Percentiles rank a stretch among this genome's conserved stretches.
phyloP scores from a whole-genome alignment of 331 rosid genomes.

The Prunus yedoensis region DNA sequence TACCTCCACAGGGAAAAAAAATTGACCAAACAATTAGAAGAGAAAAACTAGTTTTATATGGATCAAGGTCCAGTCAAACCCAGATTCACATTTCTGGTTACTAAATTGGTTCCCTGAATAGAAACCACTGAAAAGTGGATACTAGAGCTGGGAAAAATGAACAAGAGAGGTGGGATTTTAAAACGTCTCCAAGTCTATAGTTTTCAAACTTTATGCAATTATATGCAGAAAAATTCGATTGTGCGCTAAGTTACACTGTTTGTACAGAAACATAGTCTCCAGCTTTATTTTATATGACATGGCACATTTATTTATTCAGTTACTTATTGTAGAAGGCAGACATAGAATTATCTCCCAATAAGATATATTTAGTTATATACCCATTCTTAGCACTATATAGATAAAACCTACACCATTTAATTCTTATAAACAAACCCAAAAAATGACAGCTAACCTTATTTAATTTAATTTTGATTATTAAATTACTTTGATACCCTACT shows the following conservation, averaged over 20 bases:
- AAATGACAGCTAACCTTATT: no score
- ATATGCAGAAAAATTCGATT: not conserved
- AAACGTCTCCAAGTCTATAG: not conserved
- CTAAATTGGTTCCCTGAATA: not conserved
- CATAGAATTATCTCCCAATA: not conserved
- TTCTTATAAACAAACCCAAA: no score
- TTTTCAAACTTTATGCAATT: not conserved
- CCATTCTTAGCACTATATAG: no score
- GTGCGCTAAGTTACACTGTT: not conserved
- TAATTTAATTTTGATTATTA: no score
- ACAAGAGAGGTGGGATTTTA: not conserved
- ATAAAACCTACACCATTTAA: no score
- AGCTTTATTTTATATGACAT: not conserved
- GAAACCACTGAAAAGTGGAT: not conserved
- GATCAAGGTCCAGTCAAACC: not conserved
- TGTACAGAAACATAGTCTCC: not conserved
- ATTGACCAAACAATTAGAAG: no score
- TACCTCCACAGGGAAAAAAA: no score
- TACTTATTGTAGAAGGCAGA: conserved; percentile 16
- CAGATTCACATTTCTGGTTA: not conserved
- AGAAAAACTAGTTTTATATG: not conserved
- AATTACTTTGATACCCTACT: no score
- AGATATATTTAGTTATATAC: no score
- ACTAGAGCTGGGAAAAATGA: conserved; percentile 1
- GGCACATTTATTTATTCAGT: not conserved